Base-by-base conservation (phyloP, 2,329 filamentous ascomycete genomes). In the Cladosporium cucumerinum region DNA sequence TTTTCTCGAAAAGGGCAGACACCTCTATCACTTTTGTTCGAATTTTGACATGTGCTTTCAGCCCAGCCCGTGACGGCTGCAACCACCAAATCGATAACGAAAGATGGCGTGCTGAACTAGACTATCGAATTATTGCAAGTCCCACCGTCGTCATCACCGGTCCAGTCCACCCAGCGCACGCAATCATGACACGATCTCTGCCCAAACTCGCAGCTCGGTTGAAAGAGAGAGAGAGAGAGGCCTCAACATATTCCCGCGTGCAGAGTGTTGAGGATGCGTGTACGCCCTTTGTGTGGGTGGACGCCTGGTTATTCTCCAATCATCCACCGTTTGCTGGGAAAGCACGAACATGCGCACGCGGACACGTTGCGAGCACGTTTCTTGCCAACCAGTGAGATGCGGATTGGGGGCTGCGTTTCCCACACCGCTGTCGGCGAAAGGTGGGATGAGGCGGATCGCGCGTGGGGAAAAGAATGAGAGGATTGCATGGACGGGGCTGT, bases 361-460 rank as follows among this genome's bases (percentile, higher is more conserved):
- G 26, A 21, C 18, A 54, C 51, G 51, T 54, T 54, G 51, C 51
- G 30, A n/a, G 25, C 39, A 46, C 39, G 25, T 28, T n/a, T 54
- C 18, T 30, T 12, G 28, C 6, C n/a, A 21, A 21, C 28, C 51
- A 54, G 26, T 32, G 28, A 32, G 51, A 54, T 32, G 26, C 7
- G 26, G 12, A 21, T 7, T 16, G 32, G 48, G 32, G 54, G 32
- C 32, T 39, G 54, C 23, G 30, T 34, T 39, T 21, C 32, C 23
- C 32, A 34, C 52, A 57, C 54, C 54, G 54, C 54, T 18, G 54
- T 12, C 23, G 48, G 48, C 26, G 25, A 32, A 32, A 32, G 4
- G 51, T 54, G 51, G 51, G 51, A 54, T 54, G 26, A 32, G 25
- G 34, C 55, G 55, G 55, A 25, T 43, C 16, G 55, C 55, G 36